Evolutionary conservation across 2,329 filamentous ascomycete species (phyloP).

Genomic region (Phoma sp.): DNA sequence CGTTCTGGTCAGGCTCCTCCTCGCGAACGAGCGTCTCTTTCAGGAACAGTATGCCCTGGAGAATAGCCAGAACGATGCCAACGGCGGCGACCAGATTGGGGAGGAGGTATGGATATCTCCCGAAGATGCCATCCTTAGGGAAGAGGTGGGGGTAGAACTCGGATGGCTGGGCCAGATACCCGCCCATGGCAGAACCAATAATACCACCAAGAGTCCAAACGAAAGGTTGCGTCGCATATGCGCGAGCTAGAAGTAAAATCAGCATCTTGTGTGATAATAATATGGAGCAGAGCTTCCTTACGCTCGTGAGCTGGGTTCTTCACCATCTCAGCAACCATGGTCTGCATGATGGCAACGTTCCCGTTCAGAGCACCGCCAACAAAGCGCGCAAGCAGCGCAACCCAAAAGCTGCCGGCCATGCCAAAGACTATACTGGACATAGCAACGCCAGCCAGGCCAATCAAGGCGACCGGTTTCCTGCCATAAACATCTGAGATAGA

Average conservation of each 20-base stretch:
- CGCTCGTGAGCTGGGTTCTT: slow-evolving; percentile 88
- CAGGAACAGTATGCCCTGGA: slow-evolving; percentile 78
- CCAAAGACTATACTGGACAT: slow-evolving; percentile 83
- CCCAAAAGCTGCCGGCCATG: slow-evolving; percentile 80
- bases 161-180: slow-evolving; percentile 80
- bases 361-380: slow-evolving; percentile 86
- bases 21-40: slow-evolving; percentile 68
- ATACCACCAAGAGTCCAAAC: slow-evolving; percentile 92
- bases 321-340: slow-evolving; percentile 92
- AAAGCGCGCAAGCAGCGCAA: slow-evolving; percentile 77
- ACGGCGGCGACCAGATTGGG: slow-evolving; percentile 84
- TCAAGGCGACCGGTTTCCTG: slow-evolving; percentile 49
- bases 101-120: slow-evolving; percentile 81
- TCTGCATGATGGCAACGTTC: slow-evolving; percentile 88
- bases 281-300: slow-evolving; percentile 54
- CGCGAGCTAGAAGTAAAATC: slow-evolving; percentile 64
- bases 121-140: slow-evolving; percentile 72
- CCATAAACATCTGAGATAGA: slow-evolving; percentile 49
- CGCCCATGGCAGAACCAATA: slow-evolving; percentile 83
- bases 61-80: slow-evolving; percentile 77
- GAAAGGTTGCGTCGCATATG: slow-evolving; percentile 91
- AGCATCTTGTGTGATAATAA: not conserved
- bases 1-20: slow-evolving; percentile 46
- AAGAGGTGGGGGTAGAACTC: slow-evolving; percentile 76
- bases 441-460: slow-evolving; percentile 76